These are phyloP conservation scores for Colletotrichum sublineola DNA, from an alignment of 2,329 filamentous ascomycete species.

Conservation along the genomic window DNA sequence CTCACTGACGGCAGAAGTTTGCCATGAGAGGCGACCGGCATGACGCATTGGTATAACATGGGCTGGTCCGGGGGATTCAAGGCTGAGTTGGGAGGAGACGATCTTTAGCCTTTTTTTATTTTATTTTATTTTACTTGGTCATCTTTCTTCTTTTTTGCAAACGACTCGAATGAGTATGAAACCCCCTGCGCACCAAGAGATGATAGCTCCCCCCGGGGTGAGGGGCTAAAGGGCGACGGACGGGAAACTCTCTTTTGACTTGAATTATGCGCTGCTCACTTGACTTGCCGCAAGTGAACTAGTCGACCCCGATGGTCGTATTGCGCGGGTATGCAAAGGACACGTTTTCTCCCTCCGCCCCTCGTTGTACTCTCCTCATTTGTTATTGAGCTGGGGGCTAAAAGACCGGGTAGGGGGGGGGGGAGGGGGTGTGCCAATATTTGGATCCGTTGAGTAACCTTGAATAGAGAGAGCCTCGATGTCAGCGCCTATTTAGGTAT, in stretches of 20 bases:
- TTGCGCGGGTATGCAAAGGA: slow-evolving; percentile 14
- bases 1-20: background rate
- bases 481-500: background rate
- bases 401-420: background rate
- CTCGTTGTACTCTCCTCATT: background rate
- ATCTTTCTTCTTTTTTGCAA: background rate
- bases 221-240: background rate
- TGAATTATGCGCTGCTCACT: background rate
- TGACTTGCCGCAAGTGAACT: background rate
- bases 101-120: too few species aligned
- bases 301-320: background rate
- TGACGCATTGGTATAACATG: background rate
- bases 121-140: background rate
- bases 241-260: background rate
- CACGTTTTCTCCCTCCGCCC: background rate
- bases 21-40: background rate
- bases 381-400: background rate
- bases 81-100: background rate
- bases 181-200: background rate
- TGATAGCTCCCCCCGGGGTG: background rate
- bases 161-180: background rate
- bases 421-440: background rate
- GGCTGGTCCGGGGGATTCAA: background rate
- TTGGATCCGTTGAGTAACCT: background rate
- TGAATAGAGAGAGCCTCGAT: background rate